A percentile compares a stretch with the other conserved stretches of the same genome.
These are phyloP conservation scores for Pseudocercospora macadamiae DNA, from an alignment of 2,329 filamentous ascomycete genomes.

Conservation along the genomic window DNA sequence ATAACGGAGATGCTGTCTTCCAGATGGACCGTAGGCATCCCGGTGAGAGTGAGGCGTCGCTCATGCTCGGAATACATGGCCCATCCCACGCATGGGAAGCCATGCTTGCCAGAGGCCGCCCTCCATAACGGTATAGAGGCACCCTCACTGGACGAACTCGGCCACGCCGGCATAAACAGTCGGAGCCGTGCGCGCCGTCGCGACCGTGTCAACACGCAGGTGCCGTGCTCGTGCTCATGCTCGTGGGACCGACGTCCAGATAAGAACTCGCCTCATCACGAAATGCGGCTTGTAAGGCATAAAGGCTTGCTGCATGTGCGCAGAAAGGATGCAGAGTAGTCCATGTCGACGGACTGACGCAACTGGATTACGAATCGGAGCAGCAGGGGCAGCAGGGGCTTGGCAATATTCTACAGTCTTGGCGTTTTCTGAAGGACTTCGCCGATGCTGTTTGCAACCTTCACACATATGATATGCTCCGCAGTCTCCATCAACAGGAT, in stretches of 20 bases:
- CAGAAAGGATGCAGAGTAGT: too few species aligned
- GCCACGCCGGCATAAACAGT: neutral
- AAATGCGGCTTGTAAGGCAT: too few species aligned
- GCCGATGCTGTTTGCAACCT: too few species aligned
- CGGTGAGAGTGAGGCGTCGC: constrained; percentile 2
- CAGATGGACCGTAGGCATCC: neutral
- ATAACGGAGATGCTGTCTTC: constrained; percentile 3
- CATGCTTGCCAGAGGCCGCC: neutral
- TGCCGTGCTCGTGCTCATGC: neutral
- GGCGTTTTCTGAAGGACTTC: too few species aligned
- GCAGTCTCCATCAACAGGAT: too few species aligned
- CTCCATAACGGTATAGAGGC: constrained; percentile 1
- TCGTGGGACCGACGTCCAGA: neutral
- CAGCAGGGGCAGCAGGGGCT: too few species aligned
- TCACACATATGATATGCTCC: too few species aligned
- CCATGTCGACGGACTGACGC: too few species aligned
- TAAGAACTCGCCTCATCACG: neutral
- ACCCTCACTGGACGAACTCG: neutral
- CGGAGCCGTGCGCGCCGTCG: neutral
- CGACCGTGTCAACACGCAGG: neutral
- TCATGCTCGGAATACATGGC: constrained; percentile 1
- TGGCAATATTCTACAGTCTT: too few species aligned
- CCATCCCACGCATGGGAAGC: neutral
- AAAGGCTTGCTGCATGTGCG: too few species aligned
- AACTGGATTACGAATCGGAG: too few species aligned